Evolutionary conservation across 768 basidiomycete genomes (phyloP), one percentile per base, ranked within the genome.

Genomic region (Trametes maxima): DNA sequence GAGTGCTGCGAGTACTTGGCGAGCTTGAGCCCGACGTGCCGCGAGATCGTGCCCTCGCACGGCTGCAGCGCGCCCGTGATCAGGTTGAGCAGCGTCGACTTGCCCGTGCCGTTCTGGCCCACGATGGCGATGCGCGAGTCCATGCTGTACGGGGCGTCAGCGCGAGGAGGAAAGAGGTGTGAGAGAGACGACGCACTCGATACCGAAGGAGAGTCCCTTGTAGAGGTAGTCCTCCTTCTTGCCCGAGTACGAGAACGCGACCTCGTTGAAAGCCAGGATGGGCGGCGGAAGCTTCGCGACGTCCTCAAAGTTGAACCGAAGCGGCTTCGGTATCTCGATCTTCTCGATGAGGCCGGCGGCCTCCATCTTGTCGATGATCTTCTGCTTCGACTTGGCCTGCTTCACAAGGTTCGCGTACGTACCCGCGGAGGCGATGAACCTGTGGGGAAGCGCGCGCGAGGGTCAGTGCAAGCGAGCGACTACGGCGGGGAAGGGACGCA

Each of bases 301-400:
- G 68, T 96, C 94, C 75, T 98, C 96, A 69, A 98, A 99, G 83
- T 96, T 89, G 85, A 98, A 99, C 52, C 86, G 81, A 36, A 99
- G 80, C 16, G 85, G 85, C 67, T 84, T 86, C 37, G 83, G 81
- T 3, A 74, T 73, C 71, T 95, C 94, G 60, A 97, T 79, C 78
- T 94, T 94, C 76, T 99, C 94, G 72, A 99, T 83, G 44, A 99
- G 82, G 64, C 96, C 96, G 14, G 95, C 96, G 25, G 96, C 96
- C 81, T 99, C 97, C 96, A 99, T 99, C 85, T 99, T 99, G 82
- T 99, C 96, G 77, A 99, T 96, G 65, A 99, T 98, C 85, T 99
- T 99, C 77, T 99, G 96, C 75, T 99, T 99, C 52, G 95, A 98
- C 79, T 99, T 98, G 67, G 96, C 96, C 76, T 99, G 96, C 71